Conservation (phyloP, 306 rosid species). For the Vigna unguiculata region DNA sequence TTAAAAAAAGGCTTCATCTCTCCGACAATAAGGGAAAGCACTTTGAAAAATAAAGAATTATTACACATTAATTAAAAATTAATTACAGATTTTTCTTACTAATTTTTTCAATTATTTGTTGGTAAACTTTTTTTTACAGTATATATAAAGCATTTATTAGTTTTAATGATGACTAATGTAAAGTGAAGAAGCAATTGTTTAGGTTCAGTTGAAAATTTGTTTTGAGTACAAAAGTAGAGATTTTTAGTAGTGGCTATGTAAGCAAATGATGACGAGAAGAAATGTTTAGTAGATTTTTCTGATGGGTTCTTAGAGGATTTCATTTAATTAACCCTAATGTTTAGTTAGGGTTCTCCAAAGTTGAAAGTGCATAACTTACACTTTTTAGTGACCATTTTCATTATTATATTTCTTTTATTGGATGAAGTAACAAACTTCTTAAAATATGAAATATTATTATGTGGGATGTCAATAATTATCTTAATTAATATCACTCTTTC, state of each 20-base stretch:
- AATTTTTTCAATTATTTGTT: no score
- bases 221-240: background rate
- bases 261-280: background rate
- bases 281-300: background rate
- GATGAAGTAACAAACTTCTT: background rate
- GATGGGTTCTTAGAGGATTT: background rate
- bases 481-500: background rate
- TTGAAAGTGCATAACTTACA: background rate
- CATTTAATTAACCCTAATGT: background rate
- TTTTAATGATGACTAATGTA: no score
- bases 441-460: background rate
- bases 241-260: background rate
- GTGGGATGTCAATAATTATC: background rate
- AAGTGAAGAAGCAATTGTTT: no score
- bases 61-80: no score
- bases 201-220: no score
- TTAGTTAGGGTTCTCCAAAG: background rate
- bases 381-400: background rate
- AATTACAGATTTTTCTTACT: no score
- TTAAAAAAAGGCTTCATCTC: background rate
- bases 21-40: background rate
- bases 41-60: no score
- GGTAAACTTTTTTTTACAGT: no score
- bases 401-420: background rate
- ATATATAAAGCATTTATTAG: no score